Evolutionary conservation across 371 early-diverging fungal species (phyloP).

Genomic region (Apophysomyces elegans): DNA sequence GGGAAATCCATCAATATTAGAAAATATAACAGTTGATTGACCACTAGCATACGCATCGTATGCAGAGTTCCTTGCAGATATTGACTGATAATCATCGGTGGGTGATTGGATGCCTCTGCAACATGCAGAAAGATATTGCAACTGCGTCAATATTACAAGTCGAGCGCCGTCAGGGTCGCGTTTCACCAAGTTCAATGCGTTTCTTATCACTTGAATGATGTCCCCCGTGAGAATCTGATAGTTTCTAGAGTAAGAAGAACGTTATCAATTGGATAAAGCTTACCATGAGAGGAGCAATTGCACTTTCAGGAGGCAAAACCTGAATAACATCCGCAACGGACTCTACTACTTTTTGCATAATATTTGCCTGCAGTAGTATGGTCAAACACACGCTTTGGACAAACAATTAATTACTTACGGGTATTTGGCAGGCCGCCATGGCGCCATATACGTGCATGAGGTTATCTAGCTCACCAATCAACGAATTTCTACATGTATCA

Average conservation of each 20-base stretch:
- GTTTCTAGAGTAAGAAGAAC: not conserved
- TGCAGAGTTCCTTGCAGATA: slow-evolving; percentile 28
- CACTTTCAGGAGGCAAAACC: slow-evolving; percentile 61
- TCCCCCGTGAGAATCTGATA: slow-evolving; percentile 46
- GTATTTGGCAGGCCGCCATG: slow-evolving; percentile 44
- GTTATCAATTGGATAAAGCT: not conserved
- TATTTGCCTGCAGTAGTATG: slow-evolving; percentile 30
- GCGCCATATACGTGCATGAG: slow-evolving; percentile 64
- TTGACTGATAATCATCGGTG: slow-evolving; percentile 50
- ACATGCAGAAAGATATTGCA: slow-evolving; percentile 56
- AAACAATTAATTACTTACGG: slow-evolving; percentile 30
- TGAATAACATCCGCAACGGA: slow-evolving; percentile 75
- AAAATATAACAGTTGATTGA: slow-evolving; percentile 27
- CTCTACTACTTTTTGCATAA: slow-evolving; percentile 73
- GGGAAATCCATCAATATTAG: slow-evolving; percentile 30
- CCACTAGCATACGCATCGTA: slow-evolving; percentile 53
- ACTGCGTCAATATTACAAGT: slow-evolving; percentile 29
- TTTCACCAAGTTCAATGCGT: slow-evolving; percentile 26
- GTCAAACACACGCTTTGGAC: slow-evolving; percentile 6
- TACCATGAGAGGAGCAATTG: slow-evolving; percentile 64
- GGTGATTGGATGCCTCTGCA: slow-evolving; percentile 61
- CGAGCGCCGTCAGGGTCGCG: slow-evolving; percentile 26
- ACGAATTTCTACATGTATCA: slow-evolving; percentile 70
- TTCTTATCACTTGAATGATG: slow-evolving; percentile 44
- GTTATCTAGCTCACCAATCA: slow-evolving; percentile 64